phyloP scores from a whole-genome alignment of 2,329 filamentous ascomycete species.

The Epichloe glyceriae region DNA sequence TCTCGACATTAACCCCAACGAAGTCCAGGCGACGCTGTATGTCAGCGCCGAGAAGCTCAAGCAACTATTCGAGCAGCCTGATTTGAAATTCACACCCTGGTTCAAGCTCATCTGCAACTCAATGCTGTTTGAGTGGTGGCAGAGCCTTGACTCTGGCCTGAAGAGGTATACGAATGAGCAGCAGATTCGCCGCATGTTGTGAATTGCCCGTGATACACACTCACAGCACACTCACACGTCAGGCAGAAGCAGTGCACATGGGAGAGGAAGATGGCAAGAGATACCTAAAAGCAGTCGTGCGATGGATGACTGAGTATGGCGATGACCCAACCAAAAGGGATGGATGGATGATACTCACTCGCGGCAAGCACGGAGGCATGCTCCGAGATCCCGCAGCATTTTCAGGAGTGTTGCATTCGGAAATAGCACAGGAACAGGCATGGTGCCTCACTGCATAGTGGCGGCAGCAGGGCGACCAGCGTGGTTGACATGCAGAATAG shows the following conservation, averaged over 20 bases:
- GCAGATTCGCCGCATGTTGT: constrained; percentile 71
- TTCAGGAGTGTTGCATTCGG: background rate
- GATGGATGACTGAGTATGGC: background rate
- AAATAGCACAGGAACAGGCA: background rate
- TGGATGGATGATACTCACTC: background rate
- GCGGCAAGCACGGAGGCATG: background rate
- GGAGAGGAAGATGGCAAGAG: background rate
- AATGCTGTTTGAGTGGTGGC: constrained; percentile 98
- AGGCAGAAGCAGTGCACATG: background rate
- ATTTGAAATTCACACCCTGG: constrained; percentile 88
- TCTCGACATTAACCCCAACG: constrained; percentile 70
- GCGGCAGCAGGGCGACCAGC: background rate
- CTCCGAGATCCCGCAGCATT: background rate
- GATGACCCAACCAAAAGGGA: background rate
- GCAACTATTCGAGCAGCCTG: constrained; percentile 68
- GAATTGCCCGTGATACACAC: background rate
- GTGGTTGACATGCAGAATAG: background rate
- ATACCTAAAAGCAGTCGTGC: background rate
- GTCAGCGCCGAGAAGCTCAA: constrained; percentile 74
- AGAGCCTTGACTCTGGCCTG: constrained; percentile 65
- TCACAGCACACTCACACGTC: background rate
- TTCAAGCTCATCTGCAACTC: constrained; percentile 98
- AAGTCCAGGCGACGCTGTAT: constrained; percentile 75
- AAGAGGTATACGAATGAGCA: constrained; percentile 79
- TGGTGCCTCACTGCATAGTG: background rate